Evolutionary conservation across 2,329 filamentous ascomycete genomes (phyloP), one percentile per base, ranked within the genome.

Genomic region (Alternaria burnsii): DNA sequence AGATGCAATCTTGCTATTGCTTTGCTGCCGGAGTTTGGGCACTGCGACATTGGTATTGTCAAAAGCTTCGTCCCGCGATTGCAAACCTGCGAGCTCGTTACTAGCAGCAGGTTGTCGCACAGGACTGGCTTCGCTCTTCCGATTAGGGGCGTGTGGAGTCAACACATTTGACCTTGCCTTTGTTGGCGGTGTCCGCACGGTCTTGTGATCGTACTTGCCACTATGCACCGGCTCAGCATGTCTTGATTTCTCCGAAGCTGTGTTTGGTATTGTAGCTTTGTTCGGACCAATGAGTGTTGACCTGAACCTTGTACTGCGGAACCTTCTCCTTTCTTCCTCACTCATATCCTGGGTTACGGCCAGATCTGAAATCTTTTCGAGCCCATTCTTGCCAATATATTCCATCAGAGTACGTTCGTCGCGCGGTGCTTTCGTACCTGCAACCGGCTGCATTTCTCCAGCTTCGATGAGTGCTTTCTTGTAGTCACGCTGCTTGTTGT

Each of bases 301-400:
- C 16, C 18, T 26, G 12, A 58, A 58, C 24, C 30, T 47, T 6
- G 18, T n/a, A 16, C 42, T 32, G 34, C 55, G 48, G 14, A 52
- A 34, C 41, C 26, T 50, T 30, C 40, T 41, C 43, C 42, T 51
- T 4, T 34, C 48, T 8, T 58, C 48, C n/a, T 58, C 55, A 42
- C 34, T 58, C 42, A 47, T 18, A 9, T 47, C 42, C 18, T 20
- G 32, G n/a, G 47, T 46, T 14, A 18, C 24, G 14, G 24, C 32
- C 18, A 50, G 18, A 28, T 43, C 20, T 18, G 53, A 6, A 43
- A 42, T 43, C 7, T n/a, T 18, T 34, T 50, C 28, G 9, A 16
- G n/a, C 22, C 22, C 16, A 52, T 55, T 11, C 4, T 47, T 3
- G 5, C 12, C 26, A 3, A 32, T 50, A n/a, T 30, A 24, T 16